Evolutionary conservation across 1,284 basidiomycete species (phyloP).

Genomic region (Phellopilus nigrolimitatus): DNA sequence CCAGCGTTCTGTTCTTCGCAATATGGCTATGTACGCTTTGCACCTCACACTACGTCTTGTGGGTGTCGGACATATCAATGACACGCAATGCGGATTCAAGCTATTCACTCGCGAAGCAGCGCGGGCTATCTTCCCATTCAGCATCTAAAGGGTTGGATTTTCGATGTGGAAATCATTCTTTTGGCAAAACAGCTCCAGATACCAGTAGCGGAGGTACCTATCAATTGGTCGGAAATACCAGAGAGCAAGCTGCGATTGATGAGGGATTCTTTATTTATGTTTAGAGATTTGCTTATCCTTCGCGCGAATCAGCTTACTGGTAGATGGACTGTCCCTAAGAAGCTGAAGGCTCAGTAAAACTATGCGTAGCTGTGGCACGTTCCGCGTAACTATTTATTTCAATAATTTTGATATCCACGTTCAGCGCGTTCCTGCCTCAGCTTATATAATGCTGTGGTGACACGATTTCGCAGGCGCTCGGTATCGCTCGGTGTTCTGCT

Average conservation of each 20-base stretch:
- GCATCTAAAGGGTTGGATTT: conserved; percentile 87
- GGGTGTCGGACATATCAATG: conserved; percentile 82
- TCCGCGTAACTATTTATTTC: conserved; percentile 1
- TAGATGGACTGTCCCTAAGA: conserved; percentile 14
- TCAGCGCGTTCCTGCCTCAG: neutral
- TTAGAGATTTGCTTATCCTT: conserved; percentile 80
- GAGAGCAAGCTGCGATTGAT: conserved; percentile 89
- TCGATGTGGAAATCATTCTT: conserved; percentile 93
- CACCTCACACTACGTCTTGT: conserved; percentile 81
- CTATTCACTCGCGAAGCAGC: conserved; percentile 82
- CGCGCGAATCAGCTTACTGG: conserved; percentile 53
- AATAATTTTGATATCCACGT: neutral
- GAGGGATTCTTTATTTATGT: conserved; percentile 82
- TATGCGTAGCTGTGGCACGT: neutral
- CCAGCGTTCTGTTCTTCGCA: conserved; percentile 82
- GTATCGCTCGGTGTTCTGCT: conserved; percentile 86
- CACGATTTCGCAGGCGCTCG: conserved; percentile 47
- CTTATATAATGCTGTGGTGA: conserved; percentile 23
- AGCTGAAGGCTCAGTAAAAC: conserved; percentile 7
- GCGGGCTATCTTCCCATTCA: conserved; percentile 78
- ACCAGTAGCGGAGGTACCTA: conserved; percentile 80
- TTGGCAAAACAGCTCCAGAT: conserved; percentile 72
- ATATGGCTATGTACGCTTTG: conserved; percentile 88
- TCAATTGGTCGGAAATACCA: conserved; percentile 88
- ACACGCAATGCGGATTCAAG: conserved; percentile 97